phyloP scores from a whole-genome alignment of 768 basidiomycete genomes.

The Pulveroboletus sp. region DNA sequence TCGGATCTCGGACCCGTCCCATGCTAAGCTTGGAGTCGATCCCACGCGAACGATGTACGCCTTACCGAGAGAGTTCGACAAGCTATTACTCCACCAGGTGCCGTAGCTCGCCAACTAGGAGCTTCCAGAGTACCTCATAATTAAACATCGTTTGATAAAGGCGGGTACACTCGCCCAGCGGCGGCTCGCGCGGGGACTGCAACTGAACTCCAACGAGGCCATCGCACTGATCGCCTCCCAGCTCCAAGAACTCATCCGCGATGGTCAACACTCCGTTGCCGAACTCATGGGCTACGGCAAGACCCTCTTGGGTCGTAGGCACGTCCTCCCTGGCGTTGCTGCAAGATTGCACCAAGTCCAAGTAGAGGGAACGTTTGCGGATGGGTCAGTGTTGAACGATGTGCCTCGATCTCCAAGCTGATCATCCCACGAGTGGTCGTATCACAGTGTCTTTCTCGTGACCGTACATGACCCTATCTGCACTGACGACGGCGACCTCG shows the following conservation, averaged over 20 bases:
- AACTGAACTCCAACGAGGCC: conserved; percentile 84
- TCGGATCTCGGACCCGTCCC: too few species aligned
- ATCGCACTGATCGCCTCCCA: conserved; percentile 87
- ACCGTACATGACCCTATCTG: conserved; percentile 95
- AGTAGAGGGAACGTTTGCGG: conserved; percentile 88
- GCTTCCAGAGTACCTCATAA: not conserved
- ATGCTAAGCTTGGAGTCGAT: too few species aligned
- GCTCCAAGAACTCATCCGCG: conserved; percentile 89
- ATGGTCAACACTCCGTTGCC: conserved; percentile 80
- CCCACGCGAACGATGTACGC: conserved; percentile 48
- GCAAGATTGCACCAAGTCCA: conserved; percentile 80
- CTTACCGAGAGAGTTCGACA: conserved; percentile 70
- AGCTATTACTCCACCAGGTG: conserved; percentile 70
- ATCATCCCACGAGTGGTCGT: not conserved
- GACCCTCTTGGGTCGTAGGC: conserved; percentile 77
- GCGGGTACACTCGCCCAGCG: conserved; percentile 89
- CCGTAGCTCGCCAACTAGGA: not conserved
- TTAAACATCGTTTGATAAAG: conserved; percentile 31
- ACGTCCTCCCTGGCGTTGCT: conserved; percentile 82
- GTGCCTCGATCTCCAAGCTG: not conserved
- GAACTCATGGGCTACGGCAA: conserved; percentile 95
- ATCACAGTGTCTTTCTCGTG: conserved; percentile 73
- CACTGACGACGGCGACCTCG: conserved; percentile 71
- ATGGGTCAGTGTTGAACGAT: conserved; percentile 53
- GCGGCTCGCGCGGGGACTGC: conserved; percentile 88